Percentiles rank a stretch among this genome's conserved stretches.
These are phyloP conservation scores for Macrocybe gigantea DNA, from an alignment of 768 basidiomycete species.

Conservation along the genomic window DNA sequence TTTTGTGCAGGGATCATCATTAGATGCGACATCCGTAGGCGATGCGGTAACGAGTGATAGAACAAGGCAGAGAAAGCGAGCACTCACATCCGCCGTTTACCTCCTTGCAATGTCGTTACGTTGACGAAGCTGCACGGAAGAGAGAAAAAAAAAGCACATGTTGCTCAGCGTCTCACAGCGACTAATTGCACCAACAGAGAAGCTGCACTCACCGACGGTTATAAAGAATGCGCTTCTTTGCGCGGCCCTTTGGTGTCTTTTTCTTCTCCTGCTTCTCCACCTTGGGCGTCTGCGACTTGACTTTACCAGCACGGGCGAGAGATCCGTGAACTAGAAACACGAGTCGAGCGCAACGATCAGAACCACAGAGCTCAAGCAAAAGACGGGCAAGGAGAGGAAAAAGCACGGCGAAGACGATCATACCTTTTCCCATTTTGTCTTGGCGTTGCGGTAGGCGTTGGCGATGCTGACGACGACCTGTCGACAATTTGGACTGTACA, in stretches of 20 bases:
- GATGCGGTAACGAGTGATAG: not conserved
- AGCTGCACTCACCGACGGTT: constrained; percentile 71
- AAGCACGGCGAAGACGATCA: not conserved
- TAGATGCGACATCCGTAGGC: not conserved
- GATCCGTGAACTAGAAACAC: constrained; percentile 83
- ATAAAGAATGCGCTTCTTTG: constrained; percentile 88
- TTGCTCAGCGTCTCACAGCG: not conserved
- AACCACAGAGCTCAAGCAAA: not conserved
- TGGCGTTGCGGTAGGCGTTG: constrained; percentile 40
- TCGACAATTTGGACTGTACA: constrained; percentile 7
- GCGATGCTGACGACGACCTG: constrained; percentile 26
- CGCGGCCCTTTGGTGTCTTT: constrained; percentile 95
- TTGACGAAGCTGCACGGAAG: constrained; percentile 70
- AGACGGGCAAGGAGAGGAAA: not conserved
- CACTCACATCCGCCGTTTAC: constrained; percentile 95
- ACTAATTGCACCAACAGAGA: not conserved
- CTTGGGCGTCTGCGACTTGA: constrained; percentile 97
- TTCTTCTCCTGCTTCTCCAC: constrained; percentile 99
- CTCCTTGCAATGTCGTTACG: constrained; percentile 84
- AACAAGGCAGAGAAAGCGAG: not conserved
- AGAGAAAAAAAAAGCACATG: not conserved
- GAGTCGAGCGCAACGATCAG: constrained; percentile 26
- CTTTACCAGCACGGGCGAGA: constrained; percentile 99
- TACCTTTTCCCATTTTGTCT: constrained; percentile 77
- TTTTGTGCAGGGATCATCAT: constrained; percentile 50